phyloP scores from a whole-genome alignment of 305 asterid species.

The Salvia sclarea region DNA sequence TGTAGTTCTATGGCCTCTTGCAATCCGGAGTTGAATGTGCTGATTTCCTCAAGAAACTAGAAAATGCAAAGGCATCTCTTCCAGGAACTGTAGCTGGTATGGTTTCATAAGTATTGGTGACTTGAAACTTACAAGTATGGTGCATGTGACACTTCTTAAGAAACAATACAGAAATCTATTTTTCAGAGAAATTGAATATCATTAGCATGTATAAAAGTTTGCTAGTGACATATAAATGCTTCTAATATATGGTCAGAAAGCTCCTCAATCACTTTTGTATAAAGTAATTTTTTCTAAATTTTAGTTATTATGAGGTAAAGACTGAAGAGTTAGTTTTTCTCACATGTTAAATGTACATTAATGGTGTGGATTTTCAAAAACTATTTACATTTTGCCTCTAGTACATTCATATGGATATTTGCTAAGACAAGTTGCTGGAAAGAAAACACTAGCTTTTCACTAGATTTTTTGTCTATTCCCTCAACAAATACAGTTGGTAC shows the following conservation, averaged over 20 bases:
- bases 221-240: background rate
- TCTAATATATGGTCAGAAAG: background rate
- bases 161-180: background rate
- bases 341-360: background rate
- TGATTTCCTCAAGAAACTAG: conserved; percentile 86
- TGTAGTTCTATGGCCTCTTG: conserved; percentile 77
- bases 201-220: background rate
- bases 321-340: background rate
- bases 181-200: background rate
- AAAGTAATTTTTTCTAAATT: background rate
- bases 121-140: conserved; percentile 14
- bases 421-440: conserved; percentile 4
- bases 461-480: background rate
- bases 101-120: conserved; percentile 23
- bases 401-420: conserved; percentile 13
- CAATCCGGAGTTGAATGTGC: conserved; percentile 77
- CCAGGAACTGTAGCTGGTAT: conserved; percentile 64
- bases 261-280: background rate
- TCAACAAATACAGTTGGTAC: conserved; percentile 20
- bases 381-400: conserved; percentile 7
- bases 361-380: conserved; percentile 4
- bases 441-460: background rate
- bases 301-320: background rate
- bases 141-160: conserved; percentile 3
- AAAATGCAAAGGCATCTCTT: conserved; percentile 65